These are phyloP conservation scores for Fusarium longipes DNA, from an alignment of 2,329 filamentous ascomycete species.

Conservation along the genomic window DNA sequence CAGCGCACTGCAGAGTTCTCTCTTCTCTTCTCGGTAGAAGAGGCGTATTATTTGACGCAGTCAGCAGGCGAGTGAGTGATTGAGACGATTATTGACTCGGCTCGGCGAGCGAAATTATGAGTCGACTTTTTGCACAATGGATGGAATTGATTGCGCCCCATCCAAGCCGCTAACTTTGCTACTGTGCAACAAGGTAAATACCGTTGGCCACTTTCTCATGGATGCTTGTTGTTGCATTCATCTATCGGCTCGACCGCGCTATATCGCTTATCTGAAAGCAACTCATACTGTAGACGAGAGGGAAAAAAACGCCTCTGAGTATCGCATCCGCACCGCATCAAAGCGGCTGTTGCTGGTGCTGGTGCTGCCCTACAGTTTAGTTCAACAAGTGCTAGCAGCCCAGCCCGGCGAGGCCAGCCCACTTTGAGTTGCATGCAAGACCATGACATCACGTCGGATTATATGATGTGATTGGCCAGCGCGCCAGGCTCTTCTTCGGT, in stretches of 20 bases:
- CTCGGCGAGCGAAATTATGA: slow-evolving; percentile 14
- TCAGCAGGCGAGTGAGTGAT: slow-evolving; percentile 20
- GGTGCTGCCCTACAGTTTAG: background rate
- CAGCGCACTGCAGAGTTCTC: slow-evolving; percentile 29
- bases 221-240: slow-evolving; percentile 2
- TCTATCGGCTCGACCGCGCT: slow-evolving; percentile 5
- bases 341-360: slow-evolving; percentile 17
- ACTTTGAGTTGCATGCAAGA: slow-evolving; percentile 23
- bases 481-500: slow-evolving; percentile 40
- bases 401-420: slow-evolving; percentile 22
- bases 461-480: slow-evolving; percentile 26
- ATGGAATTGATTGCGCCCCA: slow-evolving; percentile 3
- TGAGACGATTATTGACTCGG: slow-evolving; percentile 8
- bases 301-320: slow-evolving; percentile 19
- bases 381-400: slow-evolving; percentile 6
- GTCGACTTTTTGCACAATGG: slow-evolving; percentile 6
- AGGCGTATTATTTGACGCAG: slow-evolving; percentile 32
- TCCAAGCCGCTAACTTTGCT: slow-evolving; percentile 3
- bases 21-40: slow-evolving; percentile 13
- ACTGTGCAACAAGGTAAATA: slow-evolving; percentile 19
- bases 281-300: slow-evolving; percentile 1
- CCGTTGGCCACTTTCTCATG: background rate
- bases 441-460: slow-evolving; percentile 38
- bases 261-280: slow-evolving; percentile 34
- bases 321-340: background rate